Conservation (phyloP, 1,139 yeast genomes). For the Taphrina wiesneri region DNA sequence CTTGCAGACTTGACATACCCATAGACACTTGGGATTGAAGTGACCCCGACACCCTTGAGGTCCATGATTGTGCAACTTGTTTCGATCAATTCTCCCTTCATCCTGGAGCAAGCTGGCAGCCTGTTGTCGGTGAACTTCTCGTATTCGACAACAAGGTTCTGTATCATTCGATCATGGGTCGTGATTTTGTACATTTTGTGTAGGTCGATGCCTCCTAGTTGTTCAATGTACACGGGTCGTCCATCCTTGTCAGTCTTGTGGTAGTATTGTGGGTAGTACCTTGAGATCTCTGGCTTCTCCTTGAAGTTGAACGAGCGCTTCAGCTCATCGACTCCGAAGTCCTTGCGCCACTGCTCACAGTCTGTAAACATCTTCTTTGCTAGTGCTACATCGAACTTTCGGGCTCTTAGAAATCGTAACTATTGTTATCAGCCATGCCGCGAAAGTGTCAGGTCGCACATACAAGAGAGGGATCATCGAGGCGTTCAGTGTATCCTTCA, state of each 20-base stretch:
- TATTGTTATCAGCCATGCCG: constrained; percentile 28
- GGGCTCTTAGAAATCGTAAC: constrained; percentile 87
- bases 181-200: constrained; percentile 91
- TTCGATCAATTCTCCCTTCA: constrained; percentile 74
- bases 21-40: constrained; percentile 80
- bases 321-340: constrained; percentile 82
- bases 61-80: constrained; percentile 96
- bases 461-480: constrained; percentile 81
- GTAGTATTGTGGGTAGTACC: constrained; percentile 91
- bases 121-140: constrained; percentile 82
- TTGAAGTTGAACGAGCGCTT: constrained; percentile 81
- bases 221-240: constrained; percentile 92
- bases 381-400: constrained; percentile 81
- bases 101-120: constrained; percentile 87
- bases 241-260: constrained; percentile 97
- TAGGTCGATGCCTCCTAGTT: constrained; percentile 85
- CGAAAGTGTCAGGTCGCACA: constrained; percentile 19
- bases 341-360: constrained; percentile 91
- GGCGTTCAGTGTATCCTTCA: constrained; percentile 68
- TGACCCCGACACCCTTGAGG: constrained; percentile 85
- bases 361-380: constrained; percentile 79
- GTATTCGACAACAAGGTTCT: constrained; percentile 95
- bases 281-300: constrained; percentile 72
- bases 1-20: constrained; percentile 91
- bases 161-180: constrained; percentile 92